Evolutionary conservation across 176 grass and related monocot genomes (phyloP).

Genomic region (Neostapfia colusana): DNA sequence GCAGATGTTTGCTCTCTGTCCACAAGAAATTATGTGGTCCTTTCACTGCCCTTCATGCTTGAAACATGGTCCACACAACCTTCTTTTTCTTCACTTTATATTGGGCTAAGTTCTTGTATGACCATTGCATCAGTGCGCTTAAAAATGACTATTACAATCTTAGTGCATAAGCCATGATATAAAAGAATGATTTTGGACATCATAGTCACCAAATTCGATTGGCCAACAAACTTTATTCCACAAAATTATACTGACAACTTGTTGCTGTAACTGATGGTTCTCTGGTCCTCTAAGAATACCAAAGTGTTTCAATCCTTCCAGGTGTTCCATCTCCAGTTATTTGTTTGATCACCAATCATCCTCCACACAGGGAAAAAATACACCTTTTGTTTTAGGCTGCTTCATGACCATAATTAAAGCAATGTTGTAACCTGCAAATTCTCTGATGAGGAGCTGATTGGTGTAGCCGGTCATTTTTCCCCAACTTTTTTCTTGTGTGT

Average conservation of each 20-base stretch:
- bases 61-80: not conserved
- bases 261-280: not conserved
- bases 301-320: not conserved
- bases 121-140: not conserved
- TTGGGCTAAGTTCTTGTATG: not conserved
- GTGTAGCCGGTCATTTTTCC: not conserved
- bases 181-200: not conserved
- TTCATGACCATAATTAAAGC: not conserved
- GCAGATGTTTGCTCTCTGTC: not conserved
- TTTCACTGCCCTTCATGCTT: not conserved
- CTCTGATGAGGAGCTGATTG: not conserved
- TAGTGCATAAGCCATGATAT: not conserved
- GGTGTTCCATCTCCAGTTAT: not conserved
- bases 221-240: conserved; percentile 9
- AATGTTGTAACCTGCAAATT: not conserved
- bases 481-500: not conserved
- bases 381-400: not conserved
- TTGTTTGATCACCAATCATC: not conserved
- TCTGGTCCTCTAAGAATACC: not conserved
- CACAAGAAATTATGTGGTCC: not conserved
- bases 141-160: not conserved
- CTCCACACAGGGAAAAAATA: not conserved
- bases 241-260: not conserved
- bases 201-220: not conserved
- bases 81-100: not conserved